Conservation (phyloP, 257 asterid genomes). For the Solanum etuberosum region DNA sequence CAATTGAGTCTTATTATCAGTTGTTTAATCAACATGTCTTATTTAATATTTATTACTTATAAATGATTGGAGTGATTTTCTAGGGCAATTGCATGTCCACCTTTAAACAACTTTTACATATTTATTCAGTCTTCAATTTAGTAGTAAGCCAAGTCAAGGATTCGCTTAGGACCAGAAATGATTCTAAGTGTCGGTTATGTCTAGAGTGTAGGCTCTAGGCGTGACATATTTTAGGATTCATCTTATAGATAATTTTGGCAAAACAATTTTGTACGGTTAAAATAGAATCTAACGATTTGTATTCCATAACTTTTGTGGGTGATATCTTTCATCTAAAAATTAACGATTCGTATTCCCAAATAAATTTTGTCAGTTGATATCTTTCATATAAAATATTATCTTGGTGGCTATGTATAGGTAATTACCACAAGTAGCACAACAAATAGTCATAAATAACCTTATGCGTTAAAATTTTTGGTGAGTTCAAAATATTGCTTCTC, state of each 20-base stretch:
- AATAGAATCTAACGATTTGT: too few relatives aligned
- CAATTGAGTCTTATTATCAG: neutral
- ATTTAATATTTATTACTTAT: neutral
- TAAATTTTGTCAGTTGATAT: neutral
- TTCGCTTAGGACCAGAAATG: too few relatives aligned
- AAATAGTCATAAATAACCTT: neutral
- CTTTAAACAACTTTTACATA: too few relatives aligned
- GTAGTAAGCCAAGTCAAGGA: too few relatives aligned
- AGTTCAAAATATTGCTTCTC: neutral
- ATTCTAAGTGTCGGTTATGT: too few relatives aligned
- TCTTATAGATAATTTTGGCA: neutral
- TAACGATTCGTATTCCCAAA: neutral
- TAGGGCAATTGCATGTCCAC: too few relatives aligned
- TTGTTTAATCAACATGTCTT: neutral
- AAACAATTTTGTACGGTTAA: neutral
- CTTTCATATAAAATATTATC: neutral
- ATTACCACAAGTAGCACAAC: neutral
- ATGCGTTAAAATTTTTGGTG: neutral
- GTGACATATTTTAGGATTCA: neutral
- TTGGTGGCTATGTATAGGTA: neutral
- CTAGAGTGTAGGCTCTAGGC: too few relatives aligned
- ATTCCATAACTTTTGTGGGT: too few relatives aligned
- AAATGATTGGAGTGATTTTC: too few relatives aligned
- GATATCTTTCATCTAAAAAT: too few relatives aligned
- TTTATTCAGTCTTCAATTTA: too few relatives aligned